Evolutionary conservation across 257 asterid species (phyloP).

Genomic region (Coffea eugenioides): DNA sequence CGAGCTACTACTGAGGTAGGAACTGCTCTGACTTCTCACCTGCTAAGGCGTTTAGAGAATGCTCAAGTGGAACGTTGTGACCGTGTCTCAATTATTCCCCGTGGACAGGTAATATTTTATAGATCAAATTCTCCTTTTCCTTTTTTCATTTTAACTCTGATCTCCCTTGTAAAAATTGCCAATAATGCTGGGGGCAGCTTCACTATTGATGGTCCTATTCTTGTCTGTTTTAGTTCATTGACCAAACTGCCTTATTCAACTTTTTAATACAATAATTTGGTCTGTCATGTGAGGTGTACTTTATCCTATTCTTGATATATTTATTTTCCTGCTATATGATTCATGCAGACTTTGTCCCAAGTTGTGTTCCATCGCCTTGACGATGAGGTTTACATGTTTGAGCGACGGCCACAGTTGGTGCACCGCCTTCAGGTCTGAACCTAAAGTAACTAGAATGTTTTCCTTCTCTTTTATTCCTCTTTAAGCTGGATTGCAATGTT

Average conservation of each 20-base stretch:
- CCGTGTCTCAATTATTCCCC: constrained; percentile 90
- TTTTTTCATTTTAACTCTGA: background rate
- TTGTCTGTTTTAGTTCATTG: constrained; percentile 4
- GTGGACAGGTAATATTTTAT: constrained; percentile 69
- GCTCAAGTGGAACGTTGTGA: constrained; percentile 85
- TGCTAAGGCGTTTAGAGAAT: constrained; percentile 71
- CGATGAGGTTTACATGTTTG: constrained; percentile 77
- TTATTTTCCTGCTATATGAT: background rate
- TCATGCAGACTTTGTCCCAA: constrained; percentile 82
- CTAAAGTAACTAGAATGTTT: constrained; percentile 4
- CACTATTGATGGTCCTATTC: background rate
- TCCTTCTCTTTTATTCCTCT: background rate
- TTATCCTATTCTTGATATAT: background rate
- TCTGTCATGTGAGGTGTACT: background rate
- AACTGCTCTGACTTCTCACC: constrained; percentile 80
- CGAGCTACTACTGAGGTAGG: constrained; percentile 92
- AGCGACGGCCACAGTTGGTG: constrained; percentile 83
- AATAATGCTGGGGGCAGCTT: background rate
- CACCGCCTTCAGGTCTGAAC: constrained; percentile 95
- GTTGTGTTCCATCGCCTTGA: constrained; percentile 86
- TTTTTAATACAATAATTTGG: background rate
- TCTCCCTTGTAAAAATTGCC: background rate
- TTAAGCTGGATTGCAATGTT: background rate
- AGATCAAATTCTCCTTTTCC: background rate
- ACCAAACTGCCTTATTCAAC: background rate